A percentile compares a stretch with the other conserved stretches of the same genome.
These are phyloP conservation scores for Diplodia seriata DNA, from an alignment of 2,329 filamentous ascomycete genomes.

Conservation along the genomic window DNA sequence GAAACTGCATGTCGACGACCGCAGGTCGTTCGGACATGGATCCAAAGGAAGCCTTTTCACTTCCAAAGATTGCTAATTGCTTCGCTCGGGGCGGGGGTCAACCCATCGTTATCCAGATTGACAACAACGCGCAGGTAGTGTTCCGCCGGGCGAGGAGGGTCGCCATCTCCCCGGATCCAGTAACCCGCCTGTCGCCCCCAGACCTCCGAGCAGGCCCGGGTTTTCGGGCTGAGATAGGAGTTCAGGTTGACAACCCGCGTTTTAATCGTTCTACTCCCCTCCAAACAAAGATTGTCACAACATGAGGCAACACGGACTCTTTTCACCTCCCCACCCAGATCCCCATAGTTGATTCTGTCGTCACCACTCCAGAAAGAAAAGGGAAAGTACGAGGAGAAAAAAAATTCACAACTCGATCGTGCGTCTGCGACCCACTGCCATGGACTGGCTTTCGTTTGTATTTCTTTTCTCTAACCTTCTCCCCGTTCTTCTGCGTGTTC, in stretches of 20 bases:
- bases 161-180: slow-evolving; percentile 15
- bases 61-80: slow-evolving; percentile 18
- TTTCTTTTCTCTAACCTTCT: background rate
- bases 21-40: slow-evolving; percentile 20
- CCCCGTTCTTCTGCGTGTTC: slow-evolving; percentile 4
- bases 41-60: background rate
- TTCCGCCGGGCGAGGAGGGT: slow-evolving; percentile 15
- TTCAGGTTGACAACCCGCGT: slow-evolving; percentile 20
- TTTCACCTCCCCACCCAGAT: background rate
- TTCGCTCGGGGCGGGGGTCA: slow-evolving; percentile 6
- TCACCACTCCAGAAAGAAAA: slow-evolving; percentile 27
- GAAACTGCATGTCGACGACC: slow-evolving; percentile 7
- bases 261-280: slow-evolving; percentile 11
- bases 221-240: slow-evolving; percentile 14
- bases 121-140: background rate
- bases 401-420: slow-evolving; percentile 14
- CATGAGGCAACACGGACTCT: slow-evolving; percentile 9
- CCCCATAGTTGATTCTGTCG: slow-evolving; percentile 16
- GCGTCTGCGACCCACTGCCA: slow-evolving; percentile 29
- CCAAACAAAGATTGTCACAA: slow-evolving; percentile 26
- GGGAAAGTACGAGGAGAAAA: slow-evolving; percentile 3
- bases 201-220: background rate
- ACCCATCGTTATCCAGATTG: slow-evolving; percentile 19
- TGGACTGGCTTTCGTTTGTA: slow-evolving; percentile 28
- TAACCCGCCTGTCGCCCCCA: slow-evolving; percentile 3